phyloP scores from a whole-genome alignment of 306 rosid genomes.

The Fragaria vesca region DNA sequence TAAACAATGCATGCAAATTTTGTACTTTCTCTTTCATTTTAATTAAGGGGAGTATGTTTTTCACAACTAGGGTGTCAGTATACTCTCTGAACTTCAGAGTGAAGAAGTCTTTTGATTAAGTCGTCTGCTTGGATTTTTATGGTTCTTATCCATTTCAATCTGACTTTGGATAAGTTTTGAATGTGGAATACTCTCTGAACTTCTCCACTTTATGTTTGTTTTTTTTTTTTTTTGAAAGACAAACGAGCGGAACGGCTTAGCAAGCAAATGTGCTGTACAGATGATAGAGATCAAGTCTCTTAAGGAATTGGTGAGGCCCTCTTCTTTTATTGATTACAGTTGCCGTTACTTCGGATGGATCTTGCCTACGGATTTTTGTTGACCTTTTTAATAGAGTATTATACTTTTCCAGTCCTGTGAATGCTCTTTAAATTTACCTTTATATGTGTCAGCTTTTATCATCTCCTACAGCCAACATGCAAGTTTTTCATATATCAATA shows the following conservation, averaged over 20 bases:
- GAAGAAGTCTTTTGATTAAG: background rate
- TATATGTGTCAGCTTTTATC: background rate
- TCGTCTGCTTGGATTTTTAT: background rate
- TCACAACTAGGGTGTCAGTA: background rate
- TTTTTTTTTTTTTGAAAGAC: constrained; percentile 44
- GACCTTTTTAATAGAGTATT: background rate
- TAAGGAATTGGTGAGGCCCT: constrained; percentile 58
- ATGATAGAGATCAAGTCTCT: constrained; percentile 65
- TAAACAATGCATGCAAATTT: background rate
- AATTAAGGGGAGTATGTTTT: background rate
- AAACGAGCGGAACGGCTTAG: constrained; percentile 51
- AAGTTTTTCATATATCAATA: background rate
- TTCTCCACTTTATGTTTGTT: constrained; percentile 8
- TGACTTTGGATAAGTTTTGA: background rate
- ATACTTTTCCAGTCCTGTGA: background rate
- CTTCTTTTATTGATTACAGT: background rate
- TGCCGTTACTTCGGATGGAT: constrained; percentile 13
- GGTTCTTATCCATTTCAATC: constrained; percentile 1
- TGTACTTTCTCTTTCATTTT: background rate
- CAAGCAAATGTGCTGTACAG: constrained; percentile 63
- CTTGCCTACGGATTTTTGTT: background rate
- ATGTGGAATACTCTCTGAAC: background rate
- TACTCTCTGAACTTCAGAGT: background rate
- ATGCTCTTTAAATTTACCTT: background rate
- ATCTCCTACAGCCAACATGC: background rate